A percentile compares a stretch with the other conserved stretches of the same genome.
Evolutionary conservation across 2,329 filamentous ascomycete species (phyloP).

Genomic region (Fusarium haematococcum): DNA sequence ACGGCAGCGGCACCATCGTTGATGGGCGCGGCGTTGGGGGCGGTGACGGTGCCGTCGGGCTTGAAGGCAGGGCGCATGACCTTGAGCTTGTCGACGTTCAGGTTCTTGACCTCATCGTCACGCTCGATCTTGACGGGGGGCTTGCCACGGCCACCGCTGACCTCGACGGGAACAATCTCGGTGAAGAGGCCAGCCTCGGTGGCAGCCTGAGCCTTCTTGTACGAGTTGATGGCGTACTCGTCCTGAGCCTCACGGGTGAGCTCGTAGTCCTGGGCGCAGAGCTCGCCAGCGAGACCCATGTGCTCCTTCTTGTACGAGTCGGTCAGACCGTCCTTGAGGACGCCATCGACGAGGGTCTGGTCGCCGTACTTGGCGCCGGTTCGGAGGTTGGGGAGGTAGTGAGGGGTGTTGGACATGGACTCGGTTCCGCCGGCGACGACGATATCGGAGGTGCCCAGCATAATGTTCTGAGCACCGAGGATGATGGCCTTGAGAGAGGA

Average conservation of each 20-base stretch:
- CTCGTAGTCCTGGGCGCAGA: conserved; percentile 86
- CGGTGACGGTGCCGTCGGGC: conserved; percentile 89
- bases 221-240: conserved; percentile 93
- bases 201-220: conserved; percentile 92
- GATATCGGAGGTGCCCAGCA: conserved; percentile 92
- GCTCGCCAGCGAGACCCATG: conserved; percentile 94
- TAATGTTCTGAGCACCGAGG: conserved; percentile 95
- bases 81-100: conserved; percentile 85
- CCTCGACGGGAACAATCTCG: conserved; percentile 91
- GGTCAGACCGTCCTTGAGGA: conserved; percentile 93
- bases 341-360: conserved; percentile 87
- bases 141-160: conserved; percentile 91
- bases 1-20: conserved; percentile 95
- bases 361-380: conserved; percentile 94
- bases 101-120: conserved; percentile 97
- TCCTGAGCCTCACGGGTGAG: conserved; percentile 90
- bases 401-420: conserved; percentile 98
- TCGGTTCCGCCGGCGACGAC: conserved; percentile 95
- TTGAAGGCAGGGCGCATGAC: conserved; percentile 87
- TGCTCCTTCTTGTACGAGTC: conserved; percentile 97
- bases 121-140: conserved; percentile 81
- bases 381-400: conserved; percentile 92
- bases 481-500: conserved; percentile 95
- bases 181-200: conserved; percentile 84
- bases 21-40: conserved; percentile 94